Evolutionary conservation across 768 basidiomycete genomes (phyloP).

Genomic region (Hemileccinum impolitum): DNA sequence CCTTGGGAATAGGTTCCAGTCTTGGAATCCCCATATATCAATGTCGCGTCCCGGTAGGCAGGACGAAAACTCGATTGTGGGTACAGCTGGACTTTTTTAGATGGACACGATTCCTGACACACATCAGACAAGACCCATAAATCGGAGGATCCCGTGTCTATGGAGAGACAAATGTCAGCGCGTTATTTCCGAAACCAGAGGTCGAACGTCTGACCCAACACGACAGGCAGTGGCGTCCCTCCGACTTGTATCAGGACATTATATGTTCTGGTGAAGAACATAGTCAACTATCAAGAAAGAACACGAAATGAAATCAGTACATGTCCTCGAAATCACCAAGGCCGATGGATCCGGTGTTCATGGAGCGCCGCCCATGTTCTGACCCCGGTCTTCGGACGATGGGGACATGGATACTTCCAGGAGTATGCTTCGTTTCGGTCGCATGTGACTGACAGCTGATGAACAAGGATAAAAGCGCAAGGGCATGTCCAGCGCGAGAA

Average conservation of each 20-base stretch:
- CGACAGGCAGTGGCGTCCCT: conserved; percentile 46
- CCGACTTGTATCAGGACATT: conserved; percentile 60
- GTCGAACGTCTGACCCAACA: conserved; percentile 49
- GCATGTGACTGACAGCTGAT: conserved; percentile 1
- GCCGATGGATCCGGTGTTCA: conserved; percentile 40
- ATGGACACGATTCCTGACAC: conserved; percentile 44
- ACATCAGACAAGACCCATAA: conserved; percentile 66
- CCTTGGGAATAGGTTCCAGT: conserved; percentile 70
- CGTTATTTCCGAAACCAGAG: not conserved
- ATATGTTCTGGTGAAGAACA: conserved; percentile 47
- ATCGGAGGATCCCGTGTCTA: conserved; percentile 79
- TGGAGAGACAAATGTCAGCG: conserved; percentile 1
- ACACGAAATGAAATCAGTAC: conserved; percentile 37
- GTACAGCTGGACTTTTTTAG: conserved; percentile 43
- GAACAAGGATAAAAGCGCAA: conserved; percentile 7
- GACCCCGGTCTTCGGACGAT: conserved; percentile 9
- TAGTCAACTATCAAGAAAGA: conserved; percentile 6
- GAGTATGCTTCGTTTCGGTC: conserved; percentile 2
- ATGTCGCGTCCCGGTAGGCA: conserved; percentile 41
- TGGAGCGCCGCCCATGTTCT: conserved; percentile 7
- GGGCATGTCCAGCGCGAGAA: conserved; percentile 3
- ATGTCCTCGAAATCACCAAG: conserved; percentile 62
- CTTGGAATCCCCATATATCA: conserved; percentile 68
- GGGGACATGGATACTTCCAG: conserved; percentile 25
- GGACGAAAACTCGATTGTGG: conserved; percentile 46